A percentile compares a stretch with the other conserved stretches of the same genome.
Evolutionary conservation across 805 yeast species (phyloP).

Genomic region (Peterozyma toletana): DNA sequence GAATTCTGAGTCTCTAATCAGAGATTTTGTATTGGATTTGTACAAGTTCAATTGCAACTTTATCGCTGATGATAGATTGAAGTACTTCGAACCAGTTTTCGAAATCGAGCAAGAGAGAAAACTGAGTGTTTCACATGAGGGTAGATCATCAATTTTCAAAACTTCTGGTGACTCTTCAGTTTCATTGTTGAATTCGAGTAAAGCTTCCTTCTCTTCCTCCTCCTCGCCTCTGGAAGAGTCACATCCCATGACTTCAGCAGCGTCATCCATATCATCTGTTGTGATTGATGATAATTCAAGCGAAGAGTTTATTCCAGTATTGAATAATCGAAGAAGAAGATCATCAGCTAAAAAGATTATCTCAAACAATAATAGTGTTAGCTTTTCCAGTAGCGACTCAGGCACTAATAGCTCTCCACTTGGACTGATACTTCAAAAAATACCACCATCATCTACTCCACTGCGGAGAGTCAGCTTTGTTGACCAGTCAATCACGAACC

Average conservation of each 20-base stretch:
- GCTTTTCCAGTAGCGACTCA: no score
- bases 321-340: constrained; percentile 22
- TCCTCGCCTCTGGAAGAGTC: neutral
- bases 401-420: no score
- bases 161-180: constrained; percentile 6
- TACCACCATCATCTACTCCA: neutral
- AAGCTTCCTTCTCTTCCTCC: neutral
- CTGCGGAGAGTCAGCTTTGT: neutral
- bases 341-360: constrained; percentile 15
- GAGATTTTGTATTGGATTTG: constrained; percentile 26
- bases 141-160: constrained; percentile 17
- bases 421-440: neutral
- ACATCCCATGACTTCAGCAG: neutral
- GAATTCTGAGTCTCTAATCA: constrained; percentile 19
- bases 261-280: constrained; percentile 17
- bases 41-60: constrained; percentile 32
- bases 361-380: no score
- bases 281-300: constrained; percentile 19
- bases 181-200: neutral
- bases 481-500: neutral
- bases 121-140: constrained; percentile 8
- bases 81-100: constrained; percentile 25
- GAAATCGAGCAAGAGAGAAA: constrained; percentile 16
- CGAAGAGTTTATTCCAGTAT: constrained; percentile 26
- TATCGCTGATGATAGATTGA: constrained; percentile 21